A percentile compares a stretch with the other conserved stretches of the same genome.
phyloP scores from a whole-genome alignment of 352 stramenopile genomes.

The Globisporangium radiosum region DNA sequence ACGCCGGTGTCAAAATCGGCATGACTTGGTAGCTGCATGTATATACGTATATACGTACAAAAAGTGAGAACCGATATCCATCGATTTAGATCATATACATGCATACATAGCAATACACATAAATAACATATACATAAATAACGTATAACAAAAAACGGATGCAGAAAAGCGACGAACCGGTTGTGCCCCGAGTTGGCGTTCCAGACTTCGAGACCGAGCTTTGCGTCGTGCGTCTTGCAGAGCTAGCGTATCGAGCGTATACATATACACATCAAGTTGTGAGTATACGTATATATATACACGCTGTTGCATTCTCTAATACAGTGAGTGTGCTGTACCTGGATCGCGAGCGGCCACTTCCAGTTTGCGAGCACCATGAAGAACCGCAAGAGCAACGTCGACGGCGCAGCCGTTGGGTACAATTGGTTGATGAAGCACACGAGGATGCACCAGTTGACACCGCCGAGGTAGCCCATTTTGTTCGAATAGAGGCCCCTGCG shows the following conservation, averaged over 20 bases:
- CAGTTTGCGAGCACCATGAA: constrained; percentile 89
- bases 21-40: constrained; percentile 90
- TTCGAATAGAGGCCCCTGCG: constrained; percentile 97
- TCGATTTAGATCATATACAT: background rate
- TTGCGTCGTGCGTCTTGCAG: constrained; percentile 83
- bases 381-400: constrained; percentile 82
- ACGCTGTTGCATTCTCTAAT: background rate
- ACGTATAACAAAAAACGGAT: too few species aligned
- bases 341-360: constrained; percentile 89
- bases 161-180: constrained; percentile 19
- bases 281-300: background rate
- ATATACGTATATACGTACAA: constrained; percentile 4
- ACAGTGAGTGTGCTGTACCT: constrained; percentile 26
- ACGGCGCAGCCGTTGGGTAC: constrained; percentile 80
- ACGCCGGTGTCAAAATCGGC: constrained; percentile 98
- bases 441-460: constrained; percentile 99
- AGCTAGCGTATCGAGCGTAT: constrained; percentile 24
- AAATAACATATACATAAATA: too few species aligned
- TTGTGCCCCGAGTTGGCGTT: constrained; percentile 85
- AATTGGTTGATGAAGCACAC: constrained; percentile 94
- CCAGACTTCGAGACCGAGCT: constrained; percentile 85
- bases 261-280: too few species aligned
- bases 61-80: background rate
- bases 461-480: constrained; percentile 98
- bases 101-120: background rate